phyloP scores from a whole-genome alignment of 768 basidiomycete genomes.

The Tubosaeta brunneosetosa region DNA sequence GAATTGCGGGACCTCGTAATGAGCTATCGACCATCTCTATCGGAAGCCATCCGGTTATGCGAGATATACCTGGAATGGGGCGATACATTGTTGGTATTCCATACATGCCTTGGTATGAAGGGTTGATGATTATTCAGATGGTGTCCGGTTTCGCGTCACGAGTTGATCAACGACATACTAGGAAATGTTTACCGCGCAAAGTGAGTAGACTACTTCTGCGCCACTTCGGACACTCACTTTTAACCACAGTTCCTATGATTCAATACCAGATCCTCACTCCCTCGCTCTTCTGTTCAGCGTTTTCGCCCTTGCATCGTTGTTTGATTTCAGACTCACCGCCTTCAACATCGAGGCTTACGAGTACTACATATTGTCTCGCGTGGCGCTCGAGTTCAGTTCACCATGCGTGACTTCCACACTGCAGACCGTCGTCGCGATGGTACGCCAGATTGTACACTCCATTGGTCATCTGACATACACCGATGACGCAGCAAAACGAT shows the following conservation, averaged over 20 bases:
- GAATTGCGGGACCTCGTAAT: slow-evolving; percentile 43
- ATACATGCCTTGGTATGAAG: background rate
- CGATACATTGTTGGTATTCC: slow-evolving; percentile 46
- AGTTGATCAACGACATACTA: slow-evolving; percentile 55
- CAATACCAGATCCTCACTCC: slow-evolving; percentile 42
- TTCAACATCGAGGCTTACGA: slow-evolving; percentile 54
- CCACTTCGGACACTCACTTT: background rate
- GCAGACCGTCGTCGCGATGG: slow-evolving; percentile 50
- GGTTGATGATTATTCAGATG: slow-evolving; percentile 36
- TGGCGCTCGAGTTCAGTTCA: slow-evolving; percentile 47
- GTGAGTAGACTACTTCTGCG: slow-evolving; percentile 29
- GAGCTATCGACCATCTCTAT: slow-evolving; percentile 47
- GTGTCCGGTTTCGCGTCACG: slow-evolving; percentile 46
- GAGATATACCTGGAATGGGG: slow-evolving; percentile 65
- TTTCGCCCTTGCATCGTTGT: slow-evolving; percentile 62
- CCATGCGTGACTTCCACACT: slow-evolving; percentile 47
- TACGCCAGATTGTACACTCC: slow-evolving; percentile 31
- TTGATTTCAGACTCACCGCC: slow-evolving; percentile 47
- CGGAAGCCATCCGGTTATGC: slow-evolving; percentile 57
- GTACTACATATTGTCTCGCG: slow-evolving; percentile 56
- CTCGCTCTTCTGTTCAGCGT: slow-evolving; percentile 61
- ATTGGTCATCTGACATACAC: slow-evolving; percentile 6
- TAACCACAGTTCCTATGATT: slow-evolving; percentile 35
- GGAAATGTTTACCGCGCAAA: slow-evolving; percentile 49
- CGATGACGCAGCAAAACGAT: slow-evolving; percentile 34